Base-by-base conservation (phyloP, 1,284 basidiomycete genomes). In the Cutaneotrichosporon sp. region DNA sequence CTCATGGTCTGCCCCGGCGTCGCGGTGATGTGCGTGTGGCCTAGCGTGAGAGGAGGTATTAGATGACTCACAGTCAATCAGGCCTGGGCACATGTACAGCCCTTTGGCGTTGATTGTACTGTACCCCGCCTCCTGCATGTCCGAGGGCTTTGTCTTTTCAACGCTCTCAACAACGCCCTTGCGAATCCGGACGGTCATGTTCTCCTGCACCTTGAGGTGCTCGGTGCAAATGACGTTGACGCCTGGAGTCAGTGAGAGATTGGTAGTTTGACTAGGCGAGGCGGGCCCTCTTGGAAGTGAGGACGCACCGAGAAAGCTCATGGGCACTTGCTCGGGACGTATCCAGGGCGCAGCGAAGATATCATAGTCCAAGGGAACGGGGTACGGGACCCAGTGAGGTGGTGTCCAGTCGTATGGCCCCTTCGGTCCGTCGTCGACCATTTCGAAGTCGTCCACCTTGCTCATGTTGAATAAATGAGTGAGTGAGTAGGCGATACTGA, bases 1-100 rank as follows among this genome's bases (percentile, higher is more conserved):
- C 13, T 62, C 42, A 67, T 65, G 10, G 64, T 76, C 13, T 77
- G 51, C 6, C 73, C 75, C 1, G 82, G 83, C 1, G 81, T 78
- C 0, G 83, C 82, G 1, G 80, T 81, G 60, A 83, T 78, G 70
- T 84, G 84, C 0, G 84, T 83, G 75, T 85, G 83, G 50, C 80
- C 81, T 74, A 81, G 76, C n/a, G 55, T 57, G 21, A 61, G 63
- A 18, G 3, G 2, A 6, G 5, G 8, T 2, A 11, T 22, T 6
- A n/a, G 18, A 18, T 2, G 6, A 63, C 71, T 63, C 56, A 73
- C 72, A 72, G 58, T 76, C 75, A 30, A 75, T 70, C 8, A 76
- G 65, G 3, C 75, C 75, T 0, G 83, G 83, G 65, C 81, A 84
- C 7, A 84, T 59, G 64, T 73, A 84, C 26, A 76, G 73, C 0